phyloP scores from a whole-genome alignment of 164 flowering plant species.

The Cinnamomum micranthum region DNA sequence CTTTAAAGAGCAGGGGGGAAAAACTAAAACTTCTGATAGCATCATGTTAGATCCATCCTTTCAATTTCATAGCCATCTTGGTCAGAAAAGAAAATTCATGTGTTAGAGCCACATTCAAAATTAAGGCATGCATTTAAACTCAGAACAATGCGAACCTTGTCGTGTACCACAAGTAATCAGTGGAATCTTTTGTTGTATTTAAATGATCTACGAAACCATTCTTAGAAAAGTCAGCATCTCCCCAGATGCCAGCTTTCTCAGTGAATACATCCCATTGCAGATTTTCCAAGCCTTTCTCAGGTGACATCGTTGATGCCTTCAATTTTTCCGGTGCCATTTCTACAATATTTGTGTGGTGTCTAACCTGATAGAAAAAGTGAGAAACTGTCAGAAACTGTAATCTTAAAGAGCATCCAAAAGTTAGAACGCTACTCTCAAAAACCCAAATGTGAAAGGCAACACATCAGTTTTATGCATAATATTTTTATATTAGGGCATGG shows the following conservation, averaged over 20 bases:
- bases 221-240: conserved; percentile 55
- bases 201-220: conserved; percentile 83
- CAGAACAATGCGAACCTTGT: conserved; percentile 59
- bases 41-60: background rate
- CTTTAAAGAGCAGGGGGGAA: background rate
- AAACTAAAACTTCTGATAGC: background rate
- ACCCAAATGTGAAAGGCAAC: background rate
- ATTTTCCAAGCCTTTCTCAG: conserved; percentile 30
- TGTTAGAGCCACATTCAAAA: background rate
- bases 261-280: conserved; percentile 70
- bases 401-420: background rate
- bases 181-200: conserved; percentile 86
- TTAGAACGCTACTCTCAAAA: background rate
- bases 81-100: background rate
- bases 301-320: conserved; percentile 28
- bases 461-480: background rate
- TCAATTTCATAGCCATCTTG: background rate
- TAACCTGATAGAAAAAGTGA: conserved; percentile 50
- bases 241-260: conserved; percentile 87
- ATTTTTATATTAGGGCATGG: background rate
- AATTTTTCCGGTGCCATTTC: conserved; percentile 75
- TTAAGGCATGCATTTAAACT: background rate
- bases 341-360: conserved; percentile 53
- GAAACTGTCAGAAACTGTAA: background rate
- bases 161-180: conserved; percentile 95